Conservation (phyloP, 257 asterid species). For the Gentiana dahurica region DNA sequence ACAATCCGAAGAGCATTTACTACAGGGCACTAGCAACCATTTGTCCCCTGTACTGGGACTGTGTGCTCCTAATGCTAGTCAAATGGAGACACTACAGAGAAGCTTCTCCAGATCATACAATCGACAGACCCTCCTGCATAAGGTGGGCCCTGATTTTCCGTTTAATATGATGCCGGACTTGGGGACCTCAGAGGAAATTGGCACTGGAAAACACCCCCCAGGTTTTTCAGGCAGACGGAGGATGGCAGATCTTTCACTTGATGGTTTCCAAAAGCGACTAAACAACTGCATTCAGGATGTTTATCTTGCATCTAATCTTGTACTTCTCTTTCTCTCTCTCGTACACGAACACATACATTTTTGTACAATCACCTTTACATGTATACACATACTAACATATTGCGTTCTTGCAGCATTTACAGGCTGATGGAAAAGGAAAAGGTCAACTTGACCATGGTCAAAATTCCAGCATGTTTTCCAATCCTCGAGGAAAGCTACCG, state of each 20-base stretch:
- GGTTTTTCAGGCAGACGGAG: slow-evolving; percentile 9
- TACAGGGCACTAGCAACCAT: slow-evolving; percentile 14
- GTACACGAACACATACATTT: background rate
- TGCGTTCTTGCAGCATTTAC: slow-evolving; percentile 42
- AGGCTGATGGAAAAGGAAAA: slow-evolving; percentile 43
- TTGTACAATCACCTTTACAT: background rate
- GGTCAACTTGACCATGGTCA: slow-evolving; percentile 39
- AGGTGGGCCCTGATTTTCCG: slow-evolving; percentile 19
- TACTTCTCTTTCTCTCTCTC: slow-evolving; percentile 19
- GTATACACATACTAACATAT: background rate
- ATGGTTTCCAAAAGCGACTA: slow-evolving; percentile 22
- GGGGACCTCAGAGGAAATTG: slow-evolving; percentile 16
- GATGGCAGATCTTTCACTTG: slow-evolving; percentile 15
- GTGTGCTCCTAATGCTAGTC: slow-evolving; percentile 38
- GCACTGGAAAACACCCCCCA: slow-evolving; percentile 8
- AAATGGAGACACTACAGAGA: slow-evolving; percentile 25
- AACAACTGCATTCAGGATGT: slow-evolving; percentile 26
- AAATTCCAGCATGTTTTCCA: slow-evolving; percentile 36
- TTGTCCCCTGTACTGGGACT: slow-evolving; percentile 30
- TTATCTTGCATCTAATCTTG: slow-evolving; percentile 42
- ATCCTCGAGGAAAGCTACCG: slow-evolving; percentile 55
- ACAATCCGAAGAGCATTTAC: slow-evolving; percentile 19
- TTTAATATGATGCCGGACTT: slow-evolving; percentile 19
- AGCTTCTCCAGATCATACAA: slow-evolving; percentile 13
- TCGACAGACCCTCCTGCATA: slow-evolving; percentile 19